Conservation (phyloP, 352 stramenopile genomes). For the Phytophthora tentaculata region DNA sequence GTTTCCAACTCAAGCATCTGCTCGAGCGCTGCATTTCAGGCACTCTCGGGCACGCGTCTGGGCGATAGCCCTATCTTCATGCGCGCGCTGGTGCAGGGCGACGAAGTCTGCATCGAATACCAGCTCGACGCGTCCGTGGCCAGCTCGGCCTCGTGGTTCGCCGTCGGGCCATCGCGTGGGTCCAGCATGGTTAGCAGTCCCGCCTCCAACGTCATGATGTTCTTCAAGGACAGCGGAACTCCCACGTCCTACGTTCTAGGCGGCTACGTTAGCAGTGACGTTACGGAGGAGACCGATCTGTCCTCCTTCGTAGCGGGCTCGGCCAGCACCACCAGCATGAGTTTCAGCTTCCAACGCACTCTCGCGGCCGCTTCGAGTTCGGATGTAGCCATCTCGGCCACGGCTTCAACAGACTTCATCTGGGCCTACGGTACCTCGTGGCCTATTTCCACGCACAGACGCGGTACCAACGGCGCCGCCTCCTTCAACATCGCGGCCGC, state of each 20-base stretch:
- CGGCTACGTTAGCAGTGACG: slow-evolving; percentile 52
- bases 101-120: slow-evolving; percentile 76
- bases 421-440: slow-evolving; percentile 78
- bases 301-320: slow-evolving; percentile 48
- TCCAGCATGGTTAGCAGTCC: slow-evolving; percentile 76
- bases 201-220: slow-evolving; percentile 75
- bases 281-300: slow-evolving; percentile 52
- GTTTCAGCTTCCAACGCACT: slow-evolving; percentile 77
- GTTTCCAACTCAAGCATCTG: slow-evolving; percentile 48
- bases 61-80: slow-evolving; percentile 68
- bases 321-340: slow-evolving; percentile 49
- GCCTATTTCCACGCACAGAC: slow-evolving; percentile 58
- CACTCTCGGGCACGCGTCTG: slow-evolving; percentile 48
- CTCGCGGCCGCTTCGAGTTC: slow-evolving; percentile 50
- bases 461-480: slow-evolving; percentile 56
- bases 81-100: slow-evolving; percentile 58
- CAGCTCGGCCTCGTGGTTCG: slow-evolving; percentile 61
- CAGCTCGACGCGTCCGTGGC: slow-evolving; percentile 47
- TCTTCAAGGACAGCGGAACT: slow-evolving; percentile 46
- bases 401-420: slow-evolving; percentile 50
- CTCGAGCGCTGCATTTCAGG: slow-evolving; percentile 58
- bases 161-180: slow-evolving; percentile 52
- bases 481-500: slow-evolving; percentile 57
- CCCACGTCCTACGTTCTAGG: slow-evolving; percentile 58
- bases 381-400: slow-evolving; percentile 58